Conservation (phyloP, 805 yeast species). For the Zygotorulaspora danielsina region DNA sequence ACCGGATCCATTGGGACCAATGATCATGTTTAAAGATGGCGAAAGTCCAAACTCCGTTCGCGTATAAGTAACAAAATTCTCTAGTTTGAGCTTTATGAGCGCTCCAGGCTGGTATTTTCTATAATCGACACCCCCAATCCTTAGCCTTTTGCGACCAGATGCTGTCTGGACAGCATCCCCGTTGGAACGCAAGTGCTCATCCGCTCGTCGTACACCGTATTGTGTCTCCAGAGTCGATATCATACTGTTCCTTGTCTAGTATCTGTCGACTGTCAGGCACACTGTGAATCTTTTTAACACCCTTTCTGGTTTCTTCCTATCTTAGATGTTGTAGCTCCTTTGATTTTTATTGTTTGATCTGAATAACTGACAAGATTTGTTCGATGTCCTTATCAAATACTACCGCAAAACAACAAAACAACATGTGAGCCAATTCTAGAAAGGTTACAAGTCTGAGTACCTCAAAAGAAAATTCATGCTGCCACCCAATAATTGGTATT, state of each 20-base stretch:
- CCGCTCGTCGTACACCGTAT: conserved; percentile 3
- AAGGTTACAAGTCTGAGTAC: no score
- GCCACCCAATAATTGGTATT: no score
- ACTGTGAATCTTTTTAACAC: no score
- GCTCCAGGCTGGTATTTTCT: conserved; percentile 43
- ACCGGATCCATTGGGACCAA: conserved; percentile 97
- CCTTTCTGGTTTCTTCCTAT: no score
- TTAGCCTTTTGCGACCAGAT: conserved; percentile 16
- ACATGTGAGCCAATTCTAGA: no score
- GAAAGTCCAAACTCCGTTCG: conserved; percentile 69
- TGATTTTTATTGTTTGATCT: no score
- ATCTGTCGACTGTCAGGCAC: no score
- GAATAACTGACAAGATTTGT: no score
- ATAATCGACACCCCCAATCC: conserved; percentile 11
- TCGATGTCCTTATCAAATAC: not conserved
- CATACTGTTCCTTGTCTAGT: not conserved
- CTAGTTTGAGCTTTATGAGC: conserved; percentile 50
- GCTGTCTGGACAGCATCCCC: not conserved
- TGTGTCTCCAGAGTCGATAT: not conserved
- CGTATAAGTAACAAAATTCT: conserved; percentile 67
- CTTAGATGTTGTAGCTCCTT: no score
- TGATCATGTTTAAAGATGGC: conserved; percentile 82
- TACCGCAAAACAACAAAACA: not conserved
- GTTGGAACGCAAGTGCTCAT: not conserved
- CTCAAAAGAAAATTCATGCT: no score